Conservation (phyloP, 257 asterid species). For the Eucommia ulmoides region DNA sequence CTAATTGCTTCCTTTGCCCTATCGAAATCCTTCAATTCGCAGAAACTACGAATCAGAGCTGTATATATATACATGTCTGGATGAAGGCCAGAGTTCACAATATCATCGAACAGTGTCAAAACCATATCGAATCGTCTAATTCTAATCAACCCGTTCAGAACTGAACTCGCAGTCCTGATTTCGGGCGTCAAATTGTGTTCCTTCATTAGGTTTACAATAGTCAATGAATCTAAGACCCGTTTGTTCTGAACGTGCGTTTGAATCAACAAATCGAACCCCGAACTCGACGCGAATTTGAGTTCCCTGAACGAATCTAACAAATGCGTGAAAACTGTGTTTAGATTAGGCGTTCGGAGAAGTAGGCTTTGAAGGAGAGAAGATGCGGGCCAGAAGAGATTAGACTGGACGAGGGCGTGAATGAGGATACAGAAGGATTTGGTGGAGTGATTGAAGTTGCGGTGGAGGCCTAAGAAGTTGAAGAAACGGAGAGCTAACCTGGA, state of each 20-base stretch:
- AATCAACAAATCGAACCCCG: conserved; percentile 66
- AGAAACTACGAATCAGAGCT: conserved; percentile 64
- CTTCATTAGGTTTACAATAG: conserved; percentile 47
- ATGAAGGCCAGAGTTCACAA: conserved; percentile 18
- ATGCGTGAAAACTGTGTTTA: conserved; percentile 33
- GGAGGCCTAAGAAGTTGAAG: conserved; percentile 89
- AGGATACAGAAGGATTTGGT: conserved; percentile 67
- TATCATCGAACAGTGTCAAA: conserved; percentile 44
- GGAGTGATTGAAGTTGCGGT: conserved; percentile 59
- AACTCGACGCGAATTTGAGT: conserved; percentile 32
- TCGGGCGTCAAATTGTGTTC: conserved; percentile 60
- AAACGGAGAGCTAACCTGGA: conserved; percentile 83
- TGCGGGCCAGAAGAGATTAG: conserved; percentile 84
- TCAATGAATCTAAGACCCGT: conserved; percentile 47
- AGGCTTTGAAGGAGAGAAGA: conserved; percentile 76
- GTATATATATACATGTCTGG: conserved; percentile 49
- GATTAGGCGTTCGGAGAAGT: conserved; percentile 35
- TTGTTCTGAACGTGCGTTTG: conserved; percentile 57
- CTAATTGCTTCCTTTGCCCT: conserved; percentile 50
- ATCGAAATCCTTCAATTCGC: conserved; percentile 51
- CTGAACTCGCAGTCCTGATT: conserved; percentile 67
- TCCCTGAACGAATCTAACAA: conserved; percentile 36
- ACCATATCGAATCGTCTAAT: conserved; percentile 54
- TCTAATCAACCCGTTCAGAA: conserved; percentile 49
- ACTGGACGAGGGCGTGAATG: conserved; percentile 64